A percentile compares a stretch with the other conserved stretches of the same genome.
Evolutionary conservation across 192 early-diverging fungal genomes (phyloP).

Genomic region (Borealophlyctis nickersoniae): DNA sequence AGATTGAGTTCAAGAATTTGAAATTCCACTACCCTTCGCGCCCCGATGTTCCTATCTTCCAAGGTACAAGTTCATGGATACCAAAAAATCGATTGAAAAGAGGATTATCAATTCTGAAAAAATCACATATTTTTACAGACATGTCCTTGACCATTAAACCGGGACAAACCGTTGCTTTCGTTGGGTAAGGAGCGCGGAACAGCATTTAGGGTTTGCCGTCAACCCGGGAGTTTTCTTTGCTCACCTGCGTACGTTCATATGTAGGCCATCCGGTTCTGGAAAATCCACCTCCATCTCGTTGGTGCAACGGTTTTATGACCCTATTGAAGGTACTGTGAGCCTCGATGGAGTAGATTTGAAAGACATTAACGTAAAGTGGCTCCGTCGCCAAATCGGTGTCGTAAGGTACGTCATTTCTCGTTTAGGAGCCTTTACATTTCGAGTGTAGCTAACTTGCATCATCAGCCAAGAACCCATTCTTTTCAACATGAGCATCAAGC

Average conservation of each 20-base stretch:
- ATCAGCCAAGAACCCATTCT: constrained; percentile 80
- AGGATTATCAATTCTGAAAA: too few relatives aligned
- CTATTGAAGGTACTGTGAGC: constrained; percentile 53
- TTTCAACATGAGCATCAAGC: constrained; percentile 74
- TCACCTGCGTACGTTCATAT: too few relatives aligned
- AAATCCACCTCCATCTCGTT: constrained; percentile 70
- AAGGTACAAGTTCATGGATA: too few relatives aligned
- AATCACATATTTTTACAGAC: too few relatives aligned
- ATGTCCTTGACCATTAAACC: constrained; percentile 54
- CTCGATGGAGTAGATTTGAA: constrained; percentile 78
- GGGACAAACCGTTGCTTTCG: constrained; percentile 81
- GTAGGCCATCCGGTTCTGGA: constrained; percentile 65
- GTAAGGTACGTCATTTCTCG: constrained; percentile 83
- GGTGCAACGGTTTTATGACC: constrained; percentile 46
- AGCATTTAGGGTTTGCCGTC: constrained; percentile 20
- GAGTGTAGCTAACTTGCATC: too few relatives aligned
- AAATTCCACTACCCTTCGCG: constrained; percentile 62
- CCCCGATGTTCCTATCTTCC: constrained; percentile 56
- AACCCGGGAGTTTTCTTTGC: too few relatives aligned
- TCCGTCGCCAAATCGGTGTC: constrained; percentile 72
- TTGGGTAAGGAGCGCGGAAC: constrained; percentile 51
- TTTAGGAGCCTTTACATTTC: constrained; percentile 23
- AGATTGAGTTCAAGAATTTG: constrained; percentile 46
- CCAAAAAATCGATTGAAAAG: too few relatives aligned
- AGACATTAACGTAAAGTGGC: constrained; percentile 75